Conservation (phyloP, 2,329 filamentous ascomycete genomes). For the Botrytis byssoidea region DNA sequence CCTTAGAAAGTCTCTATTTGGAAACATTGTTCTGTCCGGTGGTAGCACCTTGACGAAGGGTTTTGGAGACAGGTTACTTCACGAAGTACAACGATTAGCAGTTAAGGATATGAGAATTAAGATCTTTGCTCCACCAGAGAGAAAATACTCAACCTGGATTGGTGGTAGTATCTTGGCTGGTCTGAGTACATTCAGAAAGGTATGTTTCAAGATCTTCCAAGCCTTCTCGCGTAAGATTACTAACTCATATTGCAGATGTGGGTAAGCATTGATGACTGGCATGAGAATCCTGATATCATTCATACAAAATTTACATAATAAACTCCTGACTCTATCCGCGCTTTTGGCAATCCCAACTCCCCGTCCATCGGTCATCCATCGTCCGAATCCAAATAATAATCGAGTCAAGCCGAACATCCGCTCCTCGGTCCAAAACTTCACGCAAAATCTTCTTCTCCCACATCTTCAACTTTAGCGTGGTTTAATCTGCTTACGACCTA, state of each 20-base stretch:
- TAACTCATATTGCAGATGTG: slow-evolving; percentile 70
- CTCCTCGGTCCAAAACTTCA: background rate
- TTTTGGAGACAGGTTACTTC: slow-evolving; percentile 87
- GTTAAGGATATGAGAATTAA: slow-evolving; percentile 99
- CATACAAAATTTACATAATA: slow-evolving; percentile 88
- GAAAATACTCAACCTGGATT: slow-evolving; percentile 99
- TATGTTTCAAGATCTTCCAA: slow-evolving; percentile 44
- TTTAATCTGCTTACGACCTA: slow-evolving; percentile 16
- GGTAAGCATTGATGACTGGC: slow-evolving; percentile 99
- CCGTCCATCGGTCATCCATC: background rate
- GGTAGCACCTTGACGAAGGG: slow-evolving; percentile 96
- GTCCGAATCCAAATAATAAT: slow-evolving; percentile 3
- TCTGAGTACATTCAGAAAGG: slow-evolving; percentile 97
- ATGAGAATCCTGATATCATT: slow-evolving; percentile 98
- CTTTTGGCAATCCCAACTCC: background rate
- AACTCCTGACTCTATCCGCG: background rate
- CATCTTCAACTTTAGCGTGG: slow-evolving; percentile 18
- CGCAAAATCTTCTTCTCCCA: background rate
- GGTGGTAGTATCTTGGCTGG: slow-evolving; percentile 96
- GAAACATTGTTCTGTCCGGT: slow-evolving; percentile 95
- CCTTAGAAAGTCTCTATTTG: slow-evolving; percentile 87
- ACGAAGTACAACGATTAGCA: slow-evolving; percentile 87
- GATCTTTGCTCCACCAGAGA: slow-evolving; percentile 95
- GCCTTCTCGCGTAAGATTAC: slow-evolving; percentile 23
- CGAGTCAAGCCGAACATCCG: background rate